Base-by-base conservation (phyloP, 2,329 filamentous ascomycete species). In the Aspergillus fijiensis region DNA sequence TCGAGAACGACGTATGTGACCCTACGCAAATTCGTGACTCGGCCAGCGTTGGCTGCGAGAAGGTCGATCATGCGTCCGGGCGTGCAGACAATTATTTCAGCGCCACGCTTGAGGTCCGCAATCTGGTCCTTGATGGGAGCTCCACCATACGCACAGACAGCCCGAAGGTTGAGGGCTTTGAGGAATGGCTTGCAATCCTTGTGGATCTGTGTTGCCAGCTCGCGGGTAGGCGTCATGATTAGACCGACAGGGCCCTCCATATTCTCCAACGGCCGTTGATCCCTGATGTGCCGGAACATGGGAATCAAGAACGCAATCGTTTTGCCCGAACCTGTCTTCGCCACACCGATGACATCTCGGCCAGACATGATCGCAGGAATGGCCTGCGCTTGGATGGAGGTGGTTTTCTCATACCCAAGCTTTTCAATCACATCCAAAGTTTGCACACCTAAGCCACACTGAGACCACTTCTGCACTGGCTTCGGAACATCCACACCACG, bases 101-200 rank as follows among this genome's bases (percentile, higher is more conserved):
- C 92, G 50, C 95, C 95, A 61, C 93, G 90, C 79, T 98, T 98
- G 65, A 99, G 81, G 73, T 97, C 93, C 1, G 93, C 93, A 73
- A 99, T 99, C 74, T 99, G 93, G 66, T 99, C 95, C 71, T 96
- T 95, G 74, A 99, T 97, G 0, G 95, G 93, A 21, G 93, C 91
- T 65, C 95, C 95, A 23, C 95, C 95, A 74, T 97, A 98, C 1
- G 92, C 93, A 76, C 93, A 96, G 25, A 96, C 92, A 51, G 91
- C 89, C 61, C 92, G 88, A 58, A 99, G 84, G 60, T 89, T 87
- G 73, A 96, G 87, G 25, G 89, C 89, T 69, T 94, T 96, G 63
- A 96, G 78, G 75, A 97, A 99, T 1, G 95, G 93, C 74, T 94
- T 96, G 78, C 94, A 94, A 74, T 99, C 95, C 66, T 89, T 87